Evolutionary conservation across 1,284 basidiomycete species (phyloP).

Genomic region (Schizophyllum amplum): DNA sequence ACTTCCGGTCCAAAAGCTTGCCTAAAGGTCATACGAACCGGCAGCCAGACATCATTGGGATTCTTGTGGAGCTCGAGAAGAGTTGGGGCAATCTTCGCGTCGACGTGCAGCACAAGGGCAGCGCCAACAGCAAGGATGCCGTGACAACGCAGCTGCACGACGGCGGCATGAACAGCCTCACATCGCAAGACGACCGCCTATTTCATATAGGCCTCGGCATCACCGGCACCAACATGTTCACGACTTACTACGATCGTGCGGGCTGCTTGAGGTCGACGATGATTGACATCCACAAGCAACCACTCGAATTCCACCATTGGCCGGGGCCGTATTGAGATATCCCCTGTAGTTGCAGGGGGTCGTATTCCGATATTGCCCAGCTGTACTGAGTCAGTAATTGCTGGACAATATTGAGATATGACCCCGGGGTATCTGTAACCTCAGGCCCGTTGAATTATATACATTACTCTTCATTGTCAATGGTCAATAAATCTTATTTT

Average conservation of each 20-base stretch:
- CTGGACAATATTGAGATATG: too few species aligned
- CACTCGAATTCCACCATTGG: too few species aligned
- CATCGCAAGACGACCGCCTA: background rate
- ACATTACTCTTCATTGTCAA: too few species aligned
- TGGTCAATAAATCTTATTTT: too few species aligned
- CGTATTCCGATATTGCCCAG: too few species aligned
- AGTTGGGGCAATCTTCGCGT: background rate
- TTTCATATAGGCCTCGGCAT: background rate
- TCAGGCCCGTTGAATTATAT: too few species aligned
- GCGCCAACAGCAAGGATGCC: background rate
- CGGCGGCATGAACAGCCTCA: background rate
- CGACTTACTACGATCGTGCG: background rate
- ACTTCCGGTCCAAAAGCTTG: background rate
- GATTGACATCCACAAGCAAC: background rate
- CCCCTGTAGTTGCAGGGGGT: too few species aligned
- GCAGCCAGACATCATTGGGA: background rate
- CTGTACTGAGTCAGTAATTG: too few species aligned
- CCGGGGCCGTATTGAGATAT: too few species aligned
- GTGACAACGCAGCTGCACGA: background rate
- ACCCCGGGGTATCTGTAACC: too few species aligned
- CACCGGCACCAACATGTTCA: background rate
- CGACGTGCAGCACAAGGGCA: background rate
- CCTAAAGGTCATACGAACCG: too few species aligned
- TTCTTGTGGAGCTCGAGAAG: background rate
- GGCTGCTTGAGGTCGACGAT: background rate